Conservation (phyloP, 441 rosid species). For the Erodium trifolium region DNA sequence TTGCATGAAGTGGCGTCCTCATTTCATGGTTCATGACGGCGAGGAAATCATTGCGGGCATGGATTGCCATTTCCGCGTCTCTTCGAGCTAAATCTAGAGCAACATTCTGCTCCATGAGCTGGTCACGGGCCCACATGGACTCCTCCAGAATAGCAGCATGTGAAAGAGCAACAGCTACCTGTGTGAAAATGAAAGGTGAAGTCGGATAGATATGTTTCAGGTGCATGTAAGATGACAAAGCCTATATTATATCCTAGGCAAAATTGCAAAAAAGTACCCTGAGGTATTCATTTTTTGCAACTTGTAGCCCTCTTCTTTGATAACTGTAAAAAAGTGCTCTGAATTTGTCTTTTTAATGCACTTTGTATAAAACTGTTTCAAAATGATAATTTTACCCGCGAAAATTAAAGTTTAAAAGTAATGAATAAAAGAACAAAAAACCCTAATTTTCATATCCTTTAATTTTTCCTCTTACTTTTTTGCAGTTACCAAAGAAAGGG, state of each 20-base stretch:
- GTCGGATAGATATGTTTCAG: not conserved
- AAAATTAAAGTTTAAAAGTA: too few relatives aligned
- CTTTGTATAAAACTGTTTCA: too few relatives aligned
- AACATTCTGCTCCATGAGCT: constrained; percentile 71
- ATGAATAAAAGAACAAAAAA: too few relatives aligned
- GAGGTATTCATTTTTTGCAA: too few relatives aligned
- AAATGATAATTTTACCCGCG: too few relatives aligned
- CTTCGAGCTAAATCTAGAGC: constrained; percentile 67
- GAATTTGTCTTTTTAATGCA: too few relatives aligned
- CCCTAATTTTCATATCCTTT: too few relatives aligned
- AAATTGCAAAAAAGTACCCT: too few relatives aligned
- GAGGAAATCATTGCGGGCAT: constrained; percentile 84
- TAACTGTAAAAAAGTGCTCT: too few relatives aligned
- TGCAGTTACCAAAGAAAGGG: too few relatives aligned
- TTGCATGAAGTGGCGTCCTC: constrained; percentile 88
- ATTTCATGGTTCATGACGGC: constrained; percentile 98
- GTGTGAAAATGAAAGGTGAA: constrained; percentile 15
- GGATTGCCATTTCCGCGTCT: constrained; percentile 82
- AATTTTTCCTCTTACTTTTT: too few relatives aligned
- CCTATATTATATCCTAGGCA: not conserved
- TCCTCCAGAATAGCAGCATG: constrained; percentile 94
- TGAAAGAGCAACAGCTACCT: constrained; percentile 97
- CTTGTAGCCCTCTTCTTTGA: too few relatives aligned
- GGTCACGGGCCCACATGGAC: constrained; percentile 80
- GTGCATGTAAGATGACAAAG: not conserved